Base-by-base conservation (phyloP, 768 basidiomycete genomes). In the Auricularia auricula-judae region DNA sequence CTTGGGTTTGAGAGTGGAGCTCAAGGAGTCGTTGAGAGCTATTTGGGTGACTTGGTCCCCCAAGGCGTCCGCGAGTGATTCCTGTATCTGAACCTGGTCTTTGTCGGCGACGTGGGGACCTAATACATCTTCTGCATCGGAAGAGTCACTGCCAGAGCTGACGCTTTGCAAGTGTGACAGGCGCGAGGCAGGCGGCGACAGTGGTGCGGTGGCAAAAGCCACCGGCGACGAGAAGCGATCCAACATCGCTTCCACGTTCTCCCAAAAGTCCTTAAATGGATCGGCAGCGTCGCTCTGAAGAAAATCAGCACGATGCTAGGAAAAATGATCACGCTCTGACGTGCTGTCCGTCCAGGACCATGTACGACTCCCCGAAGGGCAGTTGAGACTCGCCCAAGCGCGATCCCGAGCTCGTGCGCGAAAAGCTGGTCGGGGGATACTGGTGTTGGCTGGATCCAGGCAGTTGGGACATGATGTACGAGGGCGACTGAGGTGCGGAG, bases 211-310 rank as follows among this genome's bases (percentile, higher is more conserved):
- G 3, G 91, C 84, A 70, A 93, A 93, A 16, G 91, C 91, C 8
- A 89, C 85, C 3, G 83, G 82, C 69, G 91, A 89, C 3, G 89
- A 87, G n/a, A 93, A 79, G 69, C 91, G 88, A 69, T 93, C 89
- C 58, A 93, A 74, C 84, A 91, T 87, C 47, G 86, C 89, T 74
- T 93, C 89, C 79, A 92, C 87, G 61, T 89, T 88, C 68, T 82
- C 85, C 91, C 91, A 93, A 71, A 93, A 93, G 69, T 90, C 83
- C 71, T 91, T 91, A 77, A 93, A 93, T 3, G 89, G 86, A 70
- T 93, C 91, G 3, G 87, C 85, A 2, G 90, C 86, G 70, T 93
- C 91, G 65, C 86, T 86, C 88, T 88, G 59, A 12, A 58, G 8
- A 62, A 42, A 8, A 21, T 23, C 54, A 34, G 35, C 29, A 29